Evolutionary conservation across 2,329 filamentous ascomycete genomes (phyloP), one percentile per base, ranked within the genome.

Genomic region (Diaporthe longicolla): DNA sequence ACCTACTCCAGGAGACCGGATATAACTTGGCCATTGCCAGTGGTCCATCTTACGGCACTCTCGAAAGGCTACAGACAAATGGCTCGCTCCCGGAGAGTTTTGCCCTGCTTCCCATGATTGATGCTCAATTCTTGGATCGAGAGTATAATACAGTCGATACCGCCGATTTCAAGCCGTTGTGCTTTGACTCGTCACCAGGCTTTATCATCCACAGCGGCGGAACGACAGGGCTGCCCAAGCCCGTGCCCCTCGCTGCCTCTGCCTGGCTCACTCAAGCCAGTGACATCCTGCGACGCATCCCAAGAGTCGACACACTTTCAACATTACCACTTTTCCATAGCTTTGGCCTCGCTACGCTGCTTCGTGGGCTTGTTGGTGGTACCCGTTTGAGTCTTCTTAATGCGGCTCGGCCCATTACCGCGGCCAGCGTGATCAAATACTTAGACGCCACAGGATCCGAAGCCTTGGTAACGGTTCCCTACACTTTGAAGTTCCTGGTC

Each of bases 191-290:
- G 29, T 29, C 43, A 24, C 40, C 55, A 21, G 69, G 55, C 6
- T 71, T 71, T 29, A 71, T 54, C 11, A 71, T 71, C 11, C 69
- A 71, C 43, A 71, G 69, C 43, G 69, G 69, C n/a, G 69, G 69
- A 19, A 71, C 69, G 35, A 71, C 69, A 24, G 69, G 69, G 19
- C 69, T 71, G 9, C 69, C 69, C 15, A 71, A 71, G 57, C 69
- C 69, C n/a, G 69, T 71, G 13, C 69, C 69, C 10, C 43, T 71
- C 19, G 26, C 57, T 21, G 69, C 55, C 13, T 71, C 69, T 15
- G 55, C 55, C 26, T 71, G 69, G 69, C 69, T 71, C 15, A n/a
- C 48, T 8, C 69, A 71, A n/a, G 69, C 69, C 69, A 35, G 43
- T 37, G 55, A 61, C 13, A 71, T 71, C 15, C 57, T 71, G 37